Base-by-base conservation (phyloP, 1,284 basidiomycete species). In the Rhodotorula sp. region DNA sequence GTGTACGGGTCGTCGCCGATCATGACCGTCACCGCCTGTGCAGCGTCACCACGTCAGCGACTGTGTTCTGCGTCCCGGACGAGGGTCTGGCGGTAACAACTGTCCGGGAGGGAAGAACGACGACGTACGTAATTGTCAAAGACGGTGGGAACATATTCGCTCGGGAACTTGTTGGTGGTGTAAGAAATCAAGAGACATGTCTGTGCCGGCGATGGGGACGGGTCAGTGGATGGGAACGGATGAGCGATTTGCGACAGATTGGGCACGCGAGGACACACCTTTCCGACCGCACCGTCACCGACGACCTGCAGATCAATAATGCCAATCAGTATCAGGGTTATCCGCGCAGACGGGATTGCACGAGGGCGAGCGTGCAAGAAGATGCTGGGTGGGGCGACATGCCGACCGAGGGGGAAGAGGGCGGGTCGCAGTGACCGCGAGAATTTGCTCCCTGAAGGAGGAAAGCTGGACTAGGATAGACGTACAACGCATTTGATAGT, bases 1-100 rank as follows among this genome's bases (percentile, higher is more conserved):
- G 96, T 99, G 84, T 98, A 98, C 64, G 95, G 95, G 83, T 98
- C 95, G 80, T 98, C 96, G 69, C 95, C 96, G 83, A 99, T 98
- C 95, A 99, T 99, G 75, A 99, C 96, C 17, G 95, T 98, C 74
- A 98, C 96, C 64, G 95, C 77, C 73, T 78, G 64, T 49, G 24
- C 22, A 24, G 37, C 24, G 29, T 45, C n/a, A 24, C 15, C 20
- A 26, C 24, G 46, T 8, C 53, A 54, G 53, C 53, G 26, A 30
- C 14, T 49, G 53, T 24, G 51, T n/a, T 53, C n/a, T n/a, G 24
- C n/a, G 8, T 5, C 24, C 51, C 17, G n/a, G n/a, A 30, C 0
- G 45, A 59, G n/a, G 30, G 17, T 22, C 49, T 24, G 24, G 49
- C 8, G 49, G 49, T 24, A 14, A 24, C 8, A 4, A 15, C 14